Conservation (phyloP, 768 basidiomycete species). For the Scleroderma citrinum region DNA sequence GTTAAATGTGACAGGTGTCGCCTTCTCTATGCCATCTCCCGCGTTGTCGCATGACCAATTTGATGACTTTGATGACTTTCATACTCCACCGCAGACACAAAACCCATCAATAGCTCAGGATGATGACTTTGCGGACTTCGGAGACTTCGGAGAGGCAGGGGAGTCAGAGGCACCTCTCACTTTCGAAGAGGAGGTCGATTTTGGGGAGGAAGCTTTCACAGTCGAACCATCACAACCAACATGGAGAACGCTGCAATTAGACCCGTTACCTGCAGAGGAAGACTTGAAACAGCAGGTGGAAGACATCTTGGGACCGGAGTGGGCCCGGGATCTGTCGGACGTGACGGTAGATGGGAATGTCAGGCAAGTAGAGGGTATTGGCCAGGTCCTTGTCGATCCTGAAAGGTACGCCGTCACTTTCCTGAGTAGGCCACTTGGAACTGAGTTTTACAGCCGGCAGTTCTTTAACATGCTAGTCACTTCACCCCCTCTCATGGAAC, state of each 20-base stretch:
- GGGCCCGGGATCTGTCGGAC: conserved; percentile 47
- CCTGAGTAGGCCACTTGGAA: conserved; percentile 18
- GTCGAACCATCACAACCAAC: conserved; percentile 38
- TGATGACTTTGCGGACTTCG: conserved; percentile 85
- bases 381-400: conserved; percentile 69
- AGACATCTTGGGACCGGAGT: conserved; percentile 60
- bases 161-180: conserved; percentile 35
- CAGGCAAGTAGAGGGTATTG: conserved; percentile 73
- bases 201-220: conserved; percentile 20
- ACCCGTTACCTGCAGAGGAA: conserved; percentile 54
- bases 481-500: conserved; percentile 67
- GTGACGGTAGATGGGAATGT: conserved; percentile 65
- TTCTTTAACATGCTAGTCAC: conserved; percentile 68
- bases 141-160: conserved; percentile 72
- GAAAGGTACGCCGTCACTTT: conserved; percentile 50
- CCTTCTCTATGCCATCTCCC: conserved; percentile 23
- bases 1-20: conserved; percentile 14
- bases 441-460: conserved; percentile 52
- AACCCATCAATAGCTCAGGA: conserved; percentile 38
- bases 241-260: conserved; percentile 60
- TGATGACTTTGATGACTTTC: conserved; percentile 50
- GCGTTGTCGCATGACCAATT: conserved; percentile 30
- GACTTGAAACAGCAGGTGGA: conserved; percentile 60
- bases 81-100: conserved; percentile 43
- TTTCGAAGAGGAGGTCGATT: conserved; percentile 25